Conservation (phyloP, 108 stramenopile species). For the Nitzschia palea region DNA sequence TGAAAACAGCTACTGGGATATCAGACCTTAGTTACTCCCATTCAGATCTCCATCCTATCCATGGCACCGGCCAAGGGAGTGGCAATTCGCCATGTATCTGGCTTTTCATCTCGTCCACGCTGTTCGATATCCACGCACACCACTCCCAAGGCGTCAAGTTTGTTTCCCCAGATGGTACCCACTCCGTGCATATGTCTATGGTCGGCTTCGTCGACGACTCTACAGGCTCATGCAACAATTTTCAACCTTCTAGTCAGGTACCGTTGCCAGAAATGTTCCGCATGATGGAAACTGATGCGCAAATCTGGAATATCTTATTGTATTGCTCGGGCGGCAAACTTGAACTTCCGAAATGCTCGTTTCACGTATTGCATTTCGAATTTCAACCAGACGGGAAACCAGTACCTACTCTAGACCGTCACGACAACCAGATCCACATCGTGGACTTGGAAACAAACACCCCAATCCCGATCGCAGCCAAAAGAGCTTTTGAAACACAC, state of each 20-base stretch:
- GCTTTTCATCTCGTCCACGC: background rate
- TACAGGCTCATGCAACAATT: background rate
- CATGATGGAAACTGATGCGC: background rate
- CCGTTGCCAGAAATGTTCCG: background rate
- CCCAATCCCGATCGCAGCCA: background rate
- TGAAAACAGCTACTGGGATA: background rate
- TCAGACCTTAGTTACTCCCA: background rate
- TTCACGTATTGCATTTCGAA: background rate
- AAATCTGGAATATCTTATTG: background rate
- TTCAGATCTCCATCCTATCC: background rate
- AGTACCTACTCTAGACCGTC: background rate
- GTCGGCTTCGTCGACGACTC: background rate
- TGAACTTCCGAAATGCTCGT: background rate
- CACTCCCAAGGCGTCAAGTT: background rate
- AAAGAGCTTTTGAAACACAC: background rate
- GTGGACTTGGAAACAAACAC: background rate
- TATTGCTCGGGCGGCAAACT: background rate
- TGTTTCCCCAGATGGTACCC: background rate
- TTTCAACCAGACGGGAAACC: background rate
- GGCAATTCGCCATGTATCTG: background rate
- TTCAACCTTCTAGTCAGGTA: background rate
- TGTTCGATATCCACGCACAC: background rate
- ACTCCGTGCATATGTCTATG: background rate
- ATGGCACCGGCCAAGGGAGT: background rate
- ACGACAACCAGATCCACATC: background rate